Base-by-base conservation (phyloP, 495 filamentous ascomycete species). In the Neurospora intermedia region DNA sequence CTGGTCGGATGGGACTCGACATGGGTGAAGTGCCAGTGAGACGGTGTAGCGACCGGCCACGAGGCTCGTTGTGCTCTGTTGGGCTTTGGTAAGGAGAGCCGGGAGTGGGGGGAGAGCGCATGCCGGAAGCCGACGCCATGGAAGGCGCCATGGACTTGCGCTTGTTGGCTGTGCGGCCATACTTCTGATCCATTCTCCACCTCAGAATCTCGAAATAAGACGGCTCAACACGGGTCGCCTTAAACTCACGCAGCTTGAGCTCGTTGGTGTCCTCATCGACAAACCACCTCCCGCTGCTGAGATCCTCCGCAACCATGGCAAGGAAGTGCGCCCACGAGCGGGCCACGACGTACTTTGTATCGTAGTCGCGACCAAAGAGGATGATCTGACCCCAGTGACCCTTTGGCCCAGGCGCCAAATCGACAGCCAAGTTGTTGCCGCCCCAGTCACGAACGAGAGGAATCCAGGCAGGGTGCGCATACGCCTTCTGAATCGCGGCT, bases 361-460 rank as follows among this genome's bases (percentile, higher is more conserved):
- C 96, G 81, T 97, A 99, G 82, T 99, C 96, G 35, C 96, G 92
- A 46, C 96, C 96, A 75, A 97, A 97, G 59, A 99, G 88, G 76
- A 99, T 97, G 69, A 99, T 88, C 78, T 99, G 96, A 69, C 96
- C 96, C 94, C 96, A 99, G 81, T 88, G 89, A 27, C 96, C 96
- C 18, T 88, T 88, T 3, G 96, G 93, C 3, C 96, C 96, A 43
- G 96, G 96, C 27, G 96, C 94, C 69, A 99, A 87, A 81, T 99
- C 96, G 42, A 97, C 89, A 16, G 94, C 94, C 77, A 99, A 85
- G 84, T 95, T 93, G 87, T 99, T 99, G 77, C 96, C 96, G 77
- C 96, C 96, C 96, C 96, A 99, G 81, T 99, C 96, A 71, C 96
- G 92, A 31, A 93, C 94, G 41, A 99, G 86, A 41, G 96, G 96